A percentile compares a stretch with the other conserved stretches of the same genome.
Conservation (phyloP, 345 rosid species). For the Zanthoxylum bungeanum region DNA sequence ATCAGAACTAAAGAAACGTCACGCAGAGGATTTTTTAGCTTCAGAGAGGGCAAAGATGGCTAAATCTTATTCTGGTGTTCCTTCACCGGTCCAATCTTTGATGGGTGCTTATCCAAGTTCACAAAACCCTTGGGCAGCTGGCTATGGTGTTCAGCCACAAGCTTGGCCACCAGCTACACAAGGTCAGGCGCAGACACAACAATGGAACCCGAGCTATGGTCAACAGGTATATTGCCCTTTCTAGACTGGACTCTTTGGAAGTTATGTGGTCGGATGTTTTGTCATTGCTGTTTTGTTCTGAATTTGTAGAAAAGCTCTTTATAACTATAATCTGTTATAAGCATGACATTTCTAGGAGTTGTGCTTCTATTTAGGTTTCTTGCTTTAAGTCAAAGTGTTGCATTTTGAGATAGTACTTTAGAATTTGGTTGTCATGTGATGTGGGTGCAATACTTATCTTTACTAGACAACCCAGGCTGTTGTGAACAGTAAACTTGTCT, state of each 20-base stretch:
- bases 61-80: conserved; percentile 53
- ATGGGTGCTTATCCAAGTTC: conserved; percentile 72
- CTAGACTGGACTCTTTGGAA: neutral
- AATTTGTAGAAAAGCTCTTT: neutral
- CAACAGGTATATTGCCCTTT: conserved; percentile 55
- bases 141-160: conserved; percentile 80
- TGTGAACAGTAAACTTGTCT: neutral
- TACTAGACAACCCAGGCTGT: neutral
- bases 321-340: neutral
- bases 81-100: conserved; percentile 56
- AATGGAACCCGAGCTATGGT: conserved; percentile 73
- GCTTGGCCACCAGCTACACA: conserved; percentile 78
- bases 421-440: neutral
- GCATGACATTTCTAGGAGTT: neutral
- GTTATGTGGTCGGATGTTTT: neutral
- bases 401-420: neutral
- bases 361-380: neutral
- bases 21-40: conserved; percentile 71
- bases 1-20: conserved; percentile 72
- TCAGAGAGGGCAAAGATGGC: conserved; percentile 83
- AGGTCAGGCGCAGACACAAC: conserved; percentile 66
- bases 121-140: conserved; percentile 80
- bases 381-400: neutral
- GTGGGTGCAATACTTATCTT: neutral
- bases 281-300: neutral